phyloP scores from a whole-genome alignment of 768 basidiomycete species.

The Goffeauzyma gilvescens region DNA sequence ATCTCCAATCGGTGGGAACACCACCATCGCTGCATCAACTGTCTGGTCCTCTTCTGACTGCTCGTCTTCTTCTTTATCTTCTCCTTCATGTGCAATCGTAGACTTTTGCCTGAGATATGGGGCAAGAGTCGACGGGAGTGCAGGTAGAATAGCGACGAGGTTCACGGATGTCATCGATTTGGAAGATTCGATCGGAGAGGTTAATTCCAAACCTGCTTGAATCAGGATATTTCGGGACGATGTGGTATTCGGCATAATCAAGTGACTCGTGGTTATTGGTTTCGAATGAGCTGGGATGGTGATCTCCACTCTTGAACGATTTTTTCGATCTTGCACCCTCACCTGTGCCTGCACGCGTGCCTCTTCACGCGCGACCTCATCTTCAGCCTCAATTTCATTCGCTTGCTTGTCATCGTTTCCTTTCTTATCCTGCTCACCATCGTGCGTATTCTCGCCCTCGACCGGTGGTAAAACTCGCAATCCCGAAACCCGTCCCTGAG shows the following conservation, averaged over 20 bases:
- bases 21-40: slow-evolving; percentile 25
- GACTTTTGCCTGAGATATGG: background rate
- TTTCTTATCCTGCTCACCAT: background rate
- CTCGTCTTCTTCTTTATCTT: background rate
- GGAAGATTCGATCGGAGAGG: background rate
- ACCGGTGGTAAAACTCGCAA: slow-evolving; percentile 2
- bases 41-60: slow-evolving; percentile 6
- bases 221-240: background rate
- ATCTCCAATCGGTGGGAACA: slow-evolving; percentile 21
- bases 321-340: slow-evolving; percentile 1
- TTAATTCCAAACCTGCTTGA: too few species aligned
- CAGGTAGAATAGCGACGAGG: slow-evolving; percentile 19
- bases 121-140: slow-evolving; percentile 7
- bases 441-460: background rate
- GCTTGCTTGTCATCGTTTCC: background rate
- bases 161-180: slow-evolving; percentile 9
- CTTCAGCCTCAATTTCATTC: too few species aligned
- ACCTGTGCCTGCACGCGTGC: too few species aligned
- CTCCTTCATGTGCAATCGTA: slow-evolving; percentile 1
- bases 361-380: too few species aligned
- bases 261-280: background rate
- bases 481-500: slow-evolving; percentile 13
- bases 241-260: background rate
- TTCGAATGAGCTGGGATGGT: slow-evolving; percentile 14
- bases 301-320: slow-evolving; percentile 15